Evolutionary conservation across 306 rosid species (phyloP).

Genomic region (Glycine tomentella): DNA sequence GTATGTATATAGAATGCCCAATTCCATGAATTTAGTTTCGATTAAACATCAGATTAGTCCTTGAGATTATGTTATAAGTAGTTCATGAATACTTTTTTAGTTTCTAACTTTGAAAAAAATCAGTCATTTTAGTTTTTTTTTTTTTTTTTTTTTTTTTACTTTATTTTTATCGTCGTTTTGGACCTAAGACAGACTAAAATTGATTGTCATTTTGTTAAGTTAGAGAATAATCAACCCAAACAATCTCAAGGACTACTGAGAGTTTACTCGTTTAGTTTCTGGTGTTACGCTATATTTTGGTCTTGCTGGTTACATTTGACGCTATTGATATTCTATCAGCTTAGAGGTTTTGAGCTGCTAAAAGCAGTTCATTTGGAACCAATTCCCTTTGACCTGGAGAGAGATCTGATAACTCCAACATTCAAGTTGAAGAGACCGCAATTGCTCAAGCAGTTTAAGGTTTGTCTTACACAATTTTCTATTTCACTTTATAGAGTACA

Average conservation of each 20-base stretch:
- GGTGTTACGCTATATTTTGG: slow-evolving; percentile 6
- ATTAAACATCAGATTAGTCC: not conserved
- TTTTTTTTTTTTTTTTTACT: not conserved
- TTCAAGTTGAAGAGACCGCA: slow-evolving; percentile 85
- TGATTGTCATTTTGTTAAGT: not conserved
- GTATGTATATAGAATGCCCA: slow-evolving; percentile 55
- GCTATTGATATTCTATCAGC: slow-evolving; percentile 54
- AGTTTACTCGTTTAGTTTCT: slow-evolving; percentile 18
- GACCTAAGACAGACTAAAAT: not conserved
- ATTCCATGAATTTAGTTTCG: slow-evolving; percentile 32
- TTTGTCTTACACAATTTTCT: slow-evolving; percentile 26
- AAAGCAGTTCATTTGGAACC: slow-evolving; percentile 85
- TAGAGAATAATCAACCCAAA: not conserved
- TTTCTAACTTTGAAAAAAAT: too few relatives aligned
- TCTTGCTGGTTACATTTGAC: slow-evolving; percentile 34
- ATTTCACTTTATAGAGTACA: too few relatives aligned
- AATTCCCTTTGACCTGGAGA: slow-evolving; percentile 78
- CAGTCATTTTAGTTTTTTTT: not conserved
- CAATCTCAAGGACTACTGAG: not conserved
- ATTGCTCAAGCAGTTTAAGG: slow-evolving; percentile 75
- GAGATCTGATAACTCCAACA: slow-evolving; percentile 89
- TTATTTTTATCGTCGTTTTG: not conserved
- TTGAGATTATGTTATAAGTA: not conserved
- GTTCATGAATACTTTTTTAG: not conserved
- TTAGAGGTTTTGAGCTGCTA: slow-evolving; percentile 85